Conservation (phyloP, 1,139 yeast genomes). For the Pichia sp. region DNA sequence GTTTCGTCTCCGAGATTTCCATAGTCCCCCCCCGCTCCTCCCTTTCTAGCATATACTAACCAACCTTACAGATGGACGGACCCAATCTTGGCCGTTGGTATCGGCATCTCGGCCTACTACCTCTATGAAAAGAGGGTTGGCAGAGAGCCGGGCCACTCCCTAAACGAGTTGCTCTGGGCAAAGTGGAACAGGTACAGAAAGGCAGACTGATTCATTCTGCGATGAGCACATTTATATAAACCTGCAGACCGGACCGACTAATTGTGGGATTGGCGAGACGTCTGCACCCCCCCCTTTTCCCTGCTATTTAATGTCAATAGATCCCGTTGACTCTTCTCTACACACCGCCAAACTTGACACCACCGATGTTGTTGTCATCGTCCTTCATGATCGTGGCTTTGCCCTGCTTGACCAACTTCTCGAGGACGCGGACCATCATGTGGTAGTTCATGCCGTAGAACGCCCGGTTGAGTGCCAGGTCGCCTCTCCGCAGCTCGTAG, state of each 20-base stretch:
- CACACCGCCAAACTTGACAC: constrained; percentile 46
- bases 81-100: constrained; percentile 53
- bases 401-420: constrained; percentile 59
- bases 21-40: too few species aligned
- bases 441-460: constrained; percentile 56
- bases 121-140: constrained; percentile 54
- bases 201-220: background rate
- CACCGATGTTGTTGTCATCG: constrained; percentile 49
- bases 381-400: constrained; percentile 64
- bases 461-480: constrained; percentile 50
- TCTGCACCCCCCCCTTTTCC: too few species aligned
- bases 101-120: constrained; percentile 59
- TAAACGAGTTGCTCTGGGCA: constrained; percentile 38
- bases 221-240: background rate
- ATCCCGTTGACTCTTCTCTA: too few species aligned
- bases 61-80: constrained; percentile 34
- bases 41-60: constrained; percentile 4
- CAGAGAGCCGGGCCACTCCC: constrained; percentile 51
- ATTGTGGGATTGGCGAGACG: constrained; percentile 9
- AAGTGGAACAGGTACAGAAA: constrained; percentile 1
- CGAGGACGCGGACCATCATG: constrained; percentile 53
- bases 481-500: constrained; percentile 73
- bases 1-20: background rate
- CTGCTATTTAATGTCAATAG: background rate
- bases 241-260: background rate